Conservation (phyloP, 2,329 filamentous ascomycete genomes). For the Raffaelea ambrosiae region DNA sequence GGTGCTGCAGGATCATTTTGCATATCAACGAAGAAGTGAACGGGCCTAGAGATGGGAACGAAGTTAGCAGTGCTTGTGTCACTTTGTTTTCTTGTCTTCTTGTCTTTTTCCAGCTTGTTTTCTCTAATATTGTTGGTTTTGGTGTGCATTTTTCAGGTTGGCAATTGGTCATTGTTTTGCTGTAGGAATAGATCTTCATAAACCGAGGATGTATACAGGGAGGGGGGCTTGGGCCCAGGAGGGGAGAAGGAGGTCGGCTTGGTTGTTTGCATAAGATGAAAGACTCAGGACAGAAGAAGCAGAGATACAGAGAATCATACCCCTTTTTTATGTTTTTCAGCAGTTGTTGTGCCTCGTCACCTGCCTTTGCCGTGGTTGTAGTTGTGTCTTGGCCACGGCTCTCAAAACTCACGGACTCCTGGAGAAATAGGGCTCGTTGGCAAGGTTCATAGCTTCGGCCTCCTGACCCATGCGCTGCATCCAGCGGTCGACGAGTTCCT, state of each 20-base stretch:
- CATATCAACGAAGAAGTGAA: slow-evolving; percentile 68
- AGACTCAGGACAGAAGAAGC: too few relatives aligned
- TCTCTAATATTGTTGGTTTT: too few relatives aligned
- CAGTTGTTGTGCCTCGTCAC: not conserved
- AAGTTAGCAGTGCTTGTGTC: not conserved
- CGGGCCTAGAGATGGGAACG: not conserved
- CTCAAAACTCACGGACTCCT: slow-evolving; percentile 9
- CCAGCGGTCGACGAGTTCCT: slow-evolving; percentile 83
- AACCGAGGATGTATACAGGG: too few relatives aligned
- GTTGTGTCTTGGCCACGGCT: not conserved
- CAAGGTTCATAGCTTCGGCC: slow-evolving; percentile 76
- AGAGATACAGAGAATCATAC: too few relatives aligned
- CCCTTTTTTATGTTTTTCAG: not conserved
- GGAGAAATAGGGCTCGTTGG: slow-evolving; percentile 37
- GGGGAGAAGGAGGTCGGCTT: too few relatives aligned
- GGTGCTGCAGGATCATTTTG: slow-evolving; percentile 77
- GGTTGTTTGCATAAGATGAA: too few relatives aligned
- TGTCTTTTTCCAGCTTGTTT: too few relatives aligned
- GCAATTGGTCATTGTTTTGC: not conserved
- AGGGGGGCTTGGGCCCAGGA: too few relatives aligned
- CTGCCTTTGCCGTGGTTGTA: too few relatives aligned
- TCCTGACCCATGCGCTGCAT: slow-evolving; percentile 81
- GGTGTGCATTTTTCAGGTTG: too few relatives aligned
- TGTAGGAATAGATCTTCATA: not conserved
- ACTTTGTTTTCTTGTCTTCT: not conserved